Base-by-base conservation (phyloP, 1,284 basidiomycete genomes). In the Abortiporus biennis region DNA sequence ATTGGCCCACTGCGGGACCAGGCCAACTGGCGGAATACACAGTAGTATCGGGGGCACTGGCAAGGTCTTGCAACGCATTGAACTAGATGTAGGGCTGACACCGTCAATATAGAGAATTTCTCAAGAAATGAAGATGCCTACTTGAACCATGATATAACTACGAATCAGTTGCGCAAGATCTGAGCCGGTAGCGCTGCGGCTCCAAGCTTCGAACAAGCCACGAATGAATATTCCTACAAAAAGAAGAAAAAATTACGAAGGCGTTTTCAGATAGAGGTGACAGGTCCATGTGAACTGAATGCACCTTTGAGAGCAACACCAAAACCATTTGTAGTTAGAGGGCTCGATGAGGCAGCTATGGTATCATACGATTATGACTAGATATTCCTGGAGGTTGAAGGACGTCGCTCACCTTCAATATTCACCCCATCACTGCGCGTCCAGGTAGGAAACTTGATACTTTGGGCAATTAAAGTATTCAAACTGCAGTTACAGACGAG, bases 61-160 rank as follows among this genome's bases (percentile, higher is more conserved):
- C 43, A 12, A 45, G 43, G 17, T 40, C 30, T 5, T 41, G 21
- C 16, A 45, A 22, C 3, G 43, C 39, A 23, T 45, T 45, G 23
- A 35, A 36, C 43, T 44, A 23, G n/a, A n/a, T n/a, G n/a, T n/a
- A 4, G 27, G 15, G 13, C 16, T 6, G 21, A 27, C 17, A 35
- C 11, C 3, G 31, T 8, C 22, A 21, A 36, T 11, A n/a, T 27
- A 3, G 32, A 6, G 36, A 32, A 9, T 9, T 17, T 8, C 19
- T 3, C 11, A 11, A 4, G n/a, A 20, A n/a, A n/a, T 13, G 16
- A 11, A 16, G 13, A 5, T 11, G 5, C 38, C 27, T 21, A 41
- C 43, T 21, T 45, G 43, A 19, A 45, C 43, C n/a, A 30, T 33
- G 15, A 45, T 30, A 24, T 35, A 45, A 29, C 20, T 30, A 16